A percentile compares a stretch with the other conserved stretches of the same genome.
Conservation (phyloP, 805 yeast genomes). For the Helenozyma baotianmanensis region DNA sequence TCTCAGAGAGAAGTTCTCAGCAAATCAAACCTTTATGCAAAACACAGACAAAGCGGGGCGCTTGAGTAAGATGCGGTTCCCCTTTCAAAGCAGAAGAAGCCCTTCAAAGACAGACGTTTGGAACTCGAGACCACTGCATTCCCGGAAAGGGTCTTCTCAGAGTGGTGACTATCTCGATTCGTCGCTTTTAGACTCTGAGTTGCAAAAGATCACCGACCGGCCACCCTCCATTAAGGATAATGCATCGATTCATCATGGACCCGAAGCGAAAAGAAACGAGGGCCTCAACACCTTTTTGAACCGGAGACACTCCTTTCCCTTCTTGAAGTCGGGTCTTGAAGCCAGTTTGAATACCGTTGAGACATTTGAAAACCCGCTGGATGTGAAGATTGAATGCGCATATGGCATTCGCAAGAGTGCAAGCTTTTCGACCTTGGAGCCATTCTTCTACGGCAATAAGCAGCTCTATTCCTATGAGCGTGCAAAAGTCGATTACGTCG, state of each 20-base stretch:
- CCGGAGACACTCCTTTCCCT: slow-evolving; percentile 35
- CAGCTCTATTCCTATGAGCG: slow-evolving; percentile 6
- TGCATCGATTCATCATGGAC: too few species aligned
- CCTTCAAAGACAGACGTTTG: slow-evolving; percentile 1
- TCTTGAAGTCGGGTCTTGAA: slow-evolving; percentile 10
- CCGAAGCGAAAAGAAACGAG: too few species aligned
- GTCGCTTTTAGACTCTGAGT: slow-evolving; percentile 7
- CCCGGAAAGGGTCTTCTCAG: neutral
- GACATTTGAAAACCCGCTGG: slow-evolving; percentile 6
- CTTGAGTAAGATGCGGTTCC: slow-evolving; percentile 30
- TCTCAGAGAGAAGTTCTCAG: slow-evolving; percentile 28
- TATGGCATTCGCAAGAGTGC: slow-evolving; percentile 12
- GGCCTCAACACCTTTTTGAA: slow-evolving; percentile 12
- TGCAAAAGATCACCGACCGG: slow-evolving; percentile 3
- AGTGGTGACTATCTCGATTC: neutral
- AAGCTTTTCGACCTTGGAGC: slow-evolving; percentile 24
- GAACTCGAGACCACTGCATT: neutral
- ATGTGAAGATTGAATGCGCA: too few species aligned
- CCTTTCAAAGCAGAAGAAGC: slow-evolving; percentile 23
- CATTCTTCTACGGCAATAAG: slow-evolving; percentile 1
- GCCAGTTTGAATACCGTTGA: slow-evolving; percentile 20
- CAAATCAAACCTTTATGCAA: slow-evolving; percentile 11
- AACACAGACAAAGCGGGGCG: slow-evolving; percentile 27
- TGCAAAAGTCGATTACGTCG: slow-evolving; percentile 6
- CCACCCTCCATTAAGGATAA: too few species aligned